Conservation (phyloP, 495 filamentous ascomycete genomes). For the Extremus antarcticus region DNA sequence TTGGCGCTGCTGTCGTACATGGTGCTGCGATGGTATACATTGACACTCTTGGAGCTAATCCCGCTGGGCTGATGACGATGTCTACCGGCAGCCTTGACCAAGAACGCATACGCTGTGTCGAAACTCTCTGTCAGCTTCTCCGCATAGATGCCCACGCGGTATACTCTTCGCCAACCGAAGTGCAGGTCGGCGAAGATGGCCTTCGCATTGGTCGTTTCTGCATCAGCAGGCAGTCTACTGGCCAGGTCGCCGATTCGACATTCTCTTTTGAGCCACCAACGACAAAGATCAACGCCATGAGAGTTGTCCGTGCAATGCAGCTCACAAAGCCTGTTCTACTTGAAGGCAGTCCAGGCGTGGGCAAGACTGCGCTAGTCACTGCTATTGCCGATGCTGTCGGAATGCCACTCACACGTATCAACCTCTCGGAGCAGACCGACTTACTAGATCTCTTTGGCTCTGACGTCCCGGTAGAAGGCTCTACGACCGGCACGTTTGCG, state of each 20-base stretch:
- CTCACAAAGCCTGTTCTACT: conserved; percentile 81
- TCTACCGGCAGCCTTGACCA: conserved; percentile 44
- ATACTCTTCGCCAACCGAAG: conserved; percentile 46
- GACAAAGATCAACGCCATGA: conserved; percentile 77
- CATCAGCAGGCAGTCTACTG: conserved; percentile 41
- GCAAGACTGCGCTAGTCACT: conserved; percentile 86
- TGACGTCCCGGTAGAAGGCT: conserved; percentile 88
- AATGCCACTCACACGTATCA: conserved; percentile 78
- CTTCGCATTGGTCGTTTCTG: conserved; percentile 64
- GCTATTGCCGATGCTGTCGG: conserved; percentile 71
- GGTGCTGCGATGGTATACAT: conserved; percentile 94
- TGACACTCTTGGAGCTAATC: conserved; percentile 88
- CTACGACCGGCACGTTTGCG: conserved; percentile 71
- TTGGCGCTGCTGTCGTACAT: conserved; percentile 55
- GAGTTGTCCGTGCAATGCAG: conserved; percentile 82
- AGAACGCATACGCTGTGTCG: conserved; percentile 61
- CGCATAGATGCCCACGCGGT: conserved; percentile 47
- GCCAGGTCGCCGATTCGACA: conserved; percentile 39
- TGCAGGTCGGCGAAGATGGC: conserved; percentile 37
- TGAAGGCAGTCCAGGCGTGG: conserved; percentile 93
- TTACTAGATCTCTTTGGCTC: conserved; percentile 95
- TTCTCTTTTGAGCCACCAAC: conserved; percentile 83
- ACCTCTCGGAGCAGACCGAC: conserved; percentile 95
- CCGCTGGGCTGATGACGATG: conserved; percentile 67
- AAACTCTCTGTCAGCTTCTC: conserved; percentile 58